Percentiles rank a stretch among this genome's conserved stretches.
Conservation (phyloP, 2,329 filamentous ascomycete species). For the Hypoxylon rubiginosum region DNA sequence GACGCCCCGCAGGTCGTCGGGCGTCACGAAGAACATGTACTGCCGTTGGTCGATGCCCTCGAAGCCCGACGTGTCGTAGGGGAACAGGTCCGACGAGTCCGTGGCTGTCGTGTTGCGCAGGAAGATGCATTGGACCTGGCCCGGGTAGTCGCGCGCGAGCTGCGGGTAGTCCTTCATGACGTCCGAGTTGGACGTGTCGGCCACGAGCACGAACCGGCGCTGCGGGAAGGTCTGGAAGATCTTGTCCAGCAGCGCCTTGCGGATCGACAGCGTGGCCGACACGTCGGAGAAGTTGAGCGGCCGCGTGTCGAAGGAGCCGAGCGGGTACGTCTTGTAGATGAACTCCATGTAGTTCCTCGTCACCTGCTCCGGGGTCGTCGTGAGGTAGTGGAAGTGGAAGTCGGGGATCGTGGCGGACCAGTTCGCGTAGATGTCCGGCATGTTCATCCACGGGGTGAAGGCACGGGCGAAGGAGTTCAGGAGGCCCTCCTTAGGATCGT, state of each 20-base stretch:
- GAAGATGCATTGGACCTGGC: slow-evolving; percentile 82
- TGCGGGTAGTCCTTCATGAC: slow-evolving; percentile 76
- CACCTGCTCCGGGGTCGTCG: slow-evolving; percentile 82
- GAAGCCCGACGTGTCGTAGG: slow-evolving; percentile 81
- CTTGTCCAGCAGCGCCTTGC: slow-evolving; percentile 76
- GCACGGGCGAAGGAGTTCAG: slow-evolving; percentile 81
- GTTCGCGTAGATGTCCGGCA: slow-evolving; percentile 83
- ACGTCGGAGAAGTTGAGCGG: slow-evolving; percentile 85
- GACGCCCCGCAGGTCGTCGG: slow-evolving; percentile 75
- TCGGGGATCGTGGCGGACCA: slow-evolving; percentile 77
- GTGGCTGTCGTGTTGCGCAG: slow-evolving; percentile 81
- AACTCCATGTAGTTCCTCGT: slow-evolving; percentile 85
- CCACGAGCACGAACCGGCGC: slow-evolving; percentile 81
- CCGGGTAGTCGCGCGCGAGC: slow-evolving; percentile 74
- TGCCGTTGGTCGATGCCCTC: slow-evolving; percentile 72
- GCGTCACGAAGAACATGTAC: slow-evolving; percentile 85
- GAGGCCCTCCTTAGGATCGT: slow-evolving; percentile 78
- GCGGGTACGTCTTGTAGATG: slow-evolving; percentile 83
- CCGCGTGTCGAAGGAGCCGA: slow-evolving; percentile 81
- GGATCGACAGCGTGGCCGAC: slow-evolving; percentile 77
- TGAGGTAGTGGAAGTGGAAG: slow-evolving; percentile 85
- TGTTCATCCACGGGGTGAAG: slow-evolving; percentile 81
- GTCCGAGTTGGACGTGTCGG: slow-evolving; percentile 82
- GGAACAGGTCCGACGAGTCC: slow-evolving; percentile 75
- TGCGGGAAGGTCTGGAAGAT: slow-evolving; percentile 81